Base-by-base conservation (phyloP, 169 alveolate species). In the Plasmodium coatneyi region DNA sequence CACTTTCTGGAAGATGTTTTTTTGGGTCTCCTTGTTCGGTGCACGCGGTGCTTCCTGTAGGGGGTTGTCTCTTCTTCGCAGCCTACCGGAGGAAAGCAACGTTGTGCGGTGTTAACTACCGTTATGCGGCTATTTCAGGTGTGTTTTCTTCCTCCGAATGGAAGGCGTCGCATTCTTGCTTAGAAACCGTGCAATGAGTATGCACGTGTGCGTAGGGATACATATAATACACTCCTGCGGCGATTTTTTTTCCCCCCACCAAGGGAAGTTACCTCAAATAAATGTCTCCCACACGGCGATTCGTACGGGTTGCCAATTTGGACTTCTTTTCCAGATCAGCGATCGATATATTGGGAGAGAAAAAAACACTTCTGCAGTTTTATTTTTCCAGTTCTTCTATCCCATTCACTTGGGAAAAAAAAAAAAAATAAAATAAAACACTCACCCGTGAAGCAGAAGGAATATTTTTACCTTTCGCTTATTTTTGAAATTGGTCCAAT, bases 131-230 rank as follows among this genome's bases (percentile, higher is more conserved):
- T 46, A 46, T 46, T 46, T 46, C 56, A 12, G 34, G 34, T 19
- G 12, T 3, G 74, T 19, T 19, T 25, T 9, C 74, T 60, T 10
- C 30, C 74, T 60, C 28, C 0, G 74, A 14, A 16, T 22, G 32
- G 3, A 32, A 60, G 74, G 9, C 28, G 74, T 60, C 0, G 32
- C 74, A 97, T 22, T 93, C 98, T 60, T 34, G 14, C 32, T 2
- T 25, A 25, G 12, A n/a, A 60, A n/a, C 0, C 32, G 74, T 19
- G 74, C 74, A 60, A 32, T 60, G 32, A n/a, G 74, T 60, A 60
- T 60, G 74, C 32, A 60, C 74, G 22, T 9, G 74, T 60, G 74
- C 34, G 74, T 60, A 60, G 14, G 74, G 32, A 60, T 60, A 60
- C 32, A 46, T 46, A 12, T 12, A 46, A 46, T 46, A 46, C 56